phyloP scores from a whole-genome alignment of 495 filamentous ascomycete species.

The Neurospora sp. region DNA sequence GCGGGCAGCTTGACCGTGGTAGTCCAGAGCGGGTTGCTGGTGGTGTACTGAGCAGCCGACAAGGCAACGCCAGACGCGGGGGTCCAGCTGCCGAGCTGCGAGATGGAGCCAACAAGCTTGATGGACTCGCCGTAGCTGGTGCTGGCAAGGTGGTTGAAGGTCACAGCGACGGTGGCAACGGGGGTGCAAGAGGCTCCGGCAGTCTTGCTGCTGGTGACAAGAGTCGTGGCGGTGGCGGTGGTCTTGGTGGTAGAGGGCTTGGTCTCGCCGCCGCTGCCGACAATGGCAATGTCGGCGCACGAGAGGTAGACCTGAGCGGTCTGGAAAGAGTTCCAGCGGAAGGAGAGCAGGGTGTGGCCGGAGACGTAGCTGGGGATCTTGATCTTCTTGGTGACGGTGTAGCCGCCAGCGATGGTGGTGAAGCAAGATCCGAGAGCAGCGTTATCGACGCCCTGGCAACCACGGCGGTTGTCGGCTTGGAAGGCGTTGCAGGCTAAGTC shows the following conservation, averaged over 20 bases:
- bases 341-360: conserved; percentile 41
- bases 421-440: conserved; percentile 35
- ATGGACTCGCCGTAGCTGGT: conserved; percentile 51
- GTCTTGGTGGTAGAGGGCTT: not conserved
- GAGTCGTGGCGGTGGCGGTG: conserved; percentile 11
- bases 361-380: conserved; percentile 36
- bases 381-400: conserved; percentile 46
- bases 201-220: conserved; percentile 23
- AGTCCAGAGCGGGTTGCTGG: conserved; percentile 47
- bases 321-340: conserved; percentile 50
- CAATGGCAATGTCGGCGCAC: conserved; percentile 46
- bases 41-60: conserved; percentile 44
- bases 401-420: conserved; percentile 44
- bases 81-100: conserved; percentile 49
- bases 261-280: not conserved
- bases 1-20: conserved; percentile 39
- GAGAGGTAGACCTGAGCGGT: conserved; percentile 45
- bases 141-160: conserved; percentile 45
- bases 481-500: conserved; percentile 36
- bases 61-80: conserved; percentile 38
- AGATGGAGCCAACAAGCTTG: conserved; percentile 46
- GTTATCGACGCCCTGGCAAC: conserved; percentile 43
- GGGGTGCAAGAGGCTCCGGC: conserved; percentile 27
- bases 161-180: conserved; percentile 42
- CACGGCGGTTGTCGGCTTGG: conserved; percentile 17